Evolutionary conservation across 495 filamentous ascomycete genomes (phyloP).

Genomic region (Trichoderma parareesei): DNA sequence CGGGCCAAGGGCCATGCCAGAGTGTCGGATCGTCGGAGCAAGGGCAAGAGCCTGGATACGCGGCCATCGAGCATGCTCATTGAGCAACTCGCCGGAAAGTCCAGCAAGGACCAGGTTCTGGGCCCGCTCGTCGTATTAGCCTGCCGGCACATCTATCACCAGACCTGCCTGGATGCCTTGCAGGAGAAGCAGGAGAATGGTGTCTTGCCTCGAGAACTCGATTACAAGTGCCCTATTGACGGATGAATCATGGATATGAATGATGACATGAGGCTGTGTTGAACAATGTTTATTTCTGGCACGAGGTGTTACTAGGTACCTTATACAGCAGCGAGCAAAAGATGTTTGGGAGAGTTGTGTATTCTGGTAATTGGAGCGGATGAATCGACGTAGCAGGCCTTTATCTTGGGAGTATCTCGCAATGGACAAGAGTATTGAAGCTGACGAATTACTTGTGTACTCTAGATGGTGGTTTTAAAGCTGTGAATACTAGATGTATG

Average conservation of each 20-base stretch:
- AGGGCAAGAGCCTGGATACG: slow-evolving; percentile 25
- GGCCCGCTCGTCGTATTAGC: slow-evolving; percentile 46
- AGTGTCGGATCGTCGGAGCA: slow-evolving; percentile 31
- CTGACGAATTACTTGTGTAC: not conserved
- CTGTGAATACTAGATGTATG: too few species aligned
- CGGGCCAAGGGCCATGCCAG: slow-evolving; percentile 21
- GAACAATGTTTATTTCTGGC: too few species aligned
- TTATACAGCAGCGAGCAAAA: slow-evolving; percentile 2
- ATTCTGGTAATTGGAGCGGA: not conserved
- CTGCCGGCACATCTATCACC: slow-evolving; percentile 57
- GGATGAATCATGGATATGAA: slow-evolving; percentile 20
- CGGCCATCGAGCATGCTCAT: slow-evolving; percentile 16
- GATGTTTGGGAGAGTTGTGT: not conserved
- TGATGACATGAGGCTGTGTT: too few species aligned
- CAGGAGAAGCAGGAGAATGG: slow-evolving; percentile 28
- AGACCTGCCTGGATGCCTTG: slow-evolving; percentile 48
- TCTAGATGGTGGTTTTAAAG: not conserved
- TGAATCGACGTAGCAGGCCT: not conserved
- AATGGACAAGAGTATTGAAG: not conserved
- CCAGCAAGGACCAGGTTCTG: slow-evolving; percentile 12
- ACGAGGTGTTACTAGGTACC: too few species aligned
- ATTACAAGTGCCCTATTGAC: slow-evolving; percentile 50
- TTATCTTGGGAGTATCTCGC: not conserved
- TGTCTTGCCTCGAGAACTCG: slow-evolving; percentile 25
- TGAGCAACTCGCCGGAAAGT: slow-evolving; percentile 13